Conservation (phyloP, 345 rosid genomes). For the Psidium guajava region DNA sequence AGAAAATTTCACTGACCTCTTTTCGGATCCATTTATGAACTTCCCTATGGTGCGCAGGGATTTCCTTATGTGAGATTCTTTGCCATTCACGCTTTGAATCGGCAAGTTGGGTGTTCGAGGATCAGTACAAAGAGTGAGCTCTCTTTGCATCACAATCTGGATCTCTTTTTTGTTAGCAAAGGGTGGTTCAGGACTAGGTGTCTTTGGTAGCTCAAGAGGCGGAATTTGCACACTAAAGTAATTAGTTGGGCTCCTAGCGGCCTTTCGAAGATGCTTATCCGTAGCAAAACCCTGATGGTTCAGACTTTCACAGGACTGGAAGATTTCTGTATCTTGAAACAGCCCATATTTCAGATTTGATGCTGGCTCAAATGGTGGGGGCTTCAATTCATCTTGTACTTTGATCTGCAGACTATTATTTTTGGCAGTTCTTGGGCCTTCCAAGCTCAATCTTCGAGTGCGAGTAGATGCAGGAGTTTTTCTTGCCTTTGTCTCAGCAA, state of each 20-base stretch:
- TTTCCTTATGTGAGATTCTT: conserved; percentile 69
- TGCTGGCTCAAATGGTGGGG: conserved; percentile 7
- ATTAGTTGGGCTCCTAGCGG: background rate
- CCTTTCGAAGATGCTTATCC: background rate
- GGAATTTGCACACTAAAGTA: conserved; percentile 13
- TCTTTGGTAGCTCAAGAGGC: conserved; percentile 38
- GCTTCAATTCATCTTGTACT: conserved; percentile 5
- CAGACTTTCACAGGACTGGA: conserved; percentile 12
- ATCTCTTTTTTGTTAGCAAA: conserved; percentile 25
- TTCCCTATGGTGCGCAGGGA: conserved; percentile 80
- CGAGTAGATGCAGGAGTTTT: conserved; percentile 37
- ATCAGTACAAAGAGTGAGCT: conserved; percentile 25
- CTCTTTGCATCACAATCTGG: conserved; percentile 20
- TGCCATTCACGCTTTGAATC: conserved; percentile 25
- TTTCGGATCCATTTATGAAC: conserved; percentile 74
- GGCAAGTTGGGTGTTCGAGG: conserved; percentile 8
- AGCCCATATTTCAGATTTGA: conserved; percentile 16
- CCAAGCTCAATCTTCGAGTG: conserved; percentile 51
- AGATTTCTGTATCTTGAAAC: conserved; percentile 19
- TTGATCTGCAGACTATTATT: conserved; percentile 20
- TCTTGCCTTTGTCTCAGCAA: conserved; percentile 29
- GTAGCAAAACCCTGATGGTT: conserved; percentile 11
- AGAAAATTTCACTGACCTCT: conserved; percentile 29
- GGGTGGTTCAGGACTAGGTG: conserved; percentile 36
- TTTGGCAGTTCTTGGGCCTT: conserved; percentile 37